These are phyloP conservation scores for Botryobasidium botryosum DNA, from an alignment of 768 basidiomycete species.

Conservation along the genomic window DNA sequence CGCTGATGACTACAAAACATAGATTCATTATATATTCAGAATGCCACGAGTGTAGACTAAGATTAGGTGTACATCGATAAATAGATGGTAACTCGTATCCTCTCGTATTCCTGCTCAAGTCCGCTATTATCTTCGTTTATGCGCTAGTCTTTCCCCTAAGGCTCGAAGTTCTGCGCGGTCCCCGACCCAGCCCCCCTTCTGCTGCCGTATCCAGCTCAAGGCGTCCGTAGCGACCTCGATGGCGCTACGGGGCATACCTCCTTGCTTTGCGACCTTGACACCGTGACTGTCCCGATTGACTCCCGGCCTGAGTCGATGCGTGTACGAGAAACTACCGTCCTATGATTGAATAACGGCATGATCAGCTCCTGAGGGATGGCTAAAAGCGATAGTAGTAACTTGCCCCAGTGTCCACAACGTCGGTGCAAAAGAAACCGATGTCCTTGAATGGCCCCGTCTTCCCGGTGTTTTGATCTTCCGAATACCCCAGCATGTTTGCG, in stretches of 20 bases:
- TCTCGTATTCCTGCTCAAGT: no score
- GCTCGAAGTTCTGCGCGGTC: slow-evolving; percentile 7
- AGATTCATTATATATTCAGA: no score
- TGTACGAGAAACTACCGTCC: slow-evolving; percentile 70
- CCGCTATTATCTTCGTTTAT: no score
- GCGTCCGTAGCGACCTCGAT: slow-evolving; percentile 43
- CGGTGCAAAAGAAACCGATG: slow-evolving; percentile 79
- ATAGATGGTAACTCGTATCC: no score
- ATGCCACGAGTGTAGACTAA: no score
- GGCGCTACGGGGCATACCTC: slow-evolving; percentile 56
- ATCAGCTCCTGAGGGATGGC: background rate
- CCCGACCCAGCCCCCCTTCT: slow-evolving; percentile 9
- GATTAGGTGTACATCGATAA: no score
- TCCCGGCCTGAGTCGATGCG: slow-evolving; percentile 62
- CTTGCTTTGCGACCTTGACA: slow-evolving; percentile 73
- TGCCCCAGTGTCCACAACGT: slow-evolving; percentile 64
- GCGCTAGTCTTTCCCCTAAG: slow-evolving; percentile 4
- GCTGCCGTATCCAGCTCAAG: slow-evolving; percentile 24
- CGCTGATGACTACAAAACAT: no score
- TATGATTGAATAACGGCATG: slow-evolving; percentile 17
- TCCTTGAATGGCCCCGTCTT: slow-evolving; percentile 31
- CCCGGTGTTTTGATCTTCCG: slow-evolving; percentile 17
- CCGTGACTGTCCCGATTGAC: slow-evolving; percentile 87
- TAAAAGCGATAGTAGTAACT: slow-evolving; percentile 15
- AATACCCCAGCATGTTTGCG: slow-evolving; percentile 62